Percentiles rank a stretch among this genome's conserved stretches.
Evolutionary conservation across 164 flowering plant genomes (phyloP).

Genomic region (Chimonanthus praecox): DNA sequence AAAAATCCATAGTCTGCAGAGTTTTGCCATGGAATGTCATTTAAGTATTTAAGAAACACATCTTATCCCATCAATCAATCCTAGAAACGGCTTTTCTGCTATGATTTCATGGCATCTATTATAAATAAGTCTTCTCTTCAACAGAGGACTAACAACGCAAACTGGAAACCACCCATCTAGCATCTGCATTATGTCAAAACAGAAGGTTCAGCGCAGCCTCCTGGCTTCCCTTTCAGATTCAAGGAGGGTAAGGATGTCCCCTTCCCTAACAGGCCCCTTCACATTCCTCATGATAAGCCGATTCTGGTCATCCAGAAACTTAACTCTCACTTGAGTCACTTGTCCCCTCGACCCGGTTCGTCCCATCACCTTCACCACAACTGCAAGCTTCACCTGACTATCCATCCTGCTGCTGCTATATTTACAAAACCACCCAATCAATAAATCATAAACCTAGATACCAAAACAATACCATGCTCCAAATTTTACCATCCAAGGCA

Average conservation of each 20-base stretch:
- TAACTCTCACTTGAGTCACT: constrained; percentile 20
- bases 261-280: constrained; percentile 21
- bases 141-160: no score
- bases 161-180: no score
- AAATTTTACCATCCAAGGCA: not conserved
- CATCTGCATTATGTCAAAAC: no score
- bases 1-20: no score
- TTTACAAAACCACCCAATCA: not conserved
- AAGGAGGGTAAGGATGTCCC: constrained; percentile 17
- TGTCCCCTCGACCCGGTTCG: constrained; percentile 20
- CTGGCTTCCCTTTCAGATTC: constrained; percentile 22
- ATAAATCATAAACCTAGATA: not conserved
- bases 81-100: no score
- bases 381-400: constrained; percentile 17
- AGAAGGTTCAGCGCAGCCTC: constrained; percentile 14
- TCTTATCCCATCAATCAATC: no score
- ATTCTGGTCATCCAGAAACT: constrained; percentile 18
- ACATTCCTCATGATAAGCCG: constrained; percentile 21
- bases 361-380: constrained; percentile 19
- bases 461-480: not conserved
- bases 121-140: no score
- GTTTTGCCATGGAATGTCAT: no score
- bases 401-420: constrained; percentile 8
- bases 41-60: no score
- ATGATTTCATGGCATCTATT: no score